Conservation (phyloP, 2,329 filamentous ascomycete genomes). For the Plectosphaerella sp. region DNA sequence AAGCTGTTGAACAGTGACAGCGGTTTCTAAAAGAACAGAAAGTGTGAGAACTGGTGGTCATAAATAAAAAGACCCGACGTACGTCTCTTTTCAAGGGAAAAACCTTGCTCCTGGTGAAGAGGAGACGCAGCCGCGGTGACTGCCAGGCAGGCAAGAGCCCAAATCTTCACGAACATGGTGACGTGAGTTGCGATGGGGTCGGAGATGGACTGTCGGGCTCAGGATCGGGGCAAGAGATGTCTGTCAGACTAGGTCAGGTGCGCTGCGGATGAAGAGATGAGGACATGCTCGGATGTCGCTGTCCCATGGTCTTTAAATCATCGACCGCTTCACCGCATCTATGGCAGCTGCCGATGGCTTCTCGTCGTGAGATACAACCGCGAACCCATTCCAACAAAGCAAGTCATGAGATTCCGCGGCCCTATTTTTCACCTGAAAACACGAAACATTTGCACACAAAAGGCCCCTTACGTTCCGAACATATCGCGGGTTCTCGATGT, state of each 20-base stretch:
- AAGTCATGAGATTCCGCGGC: not conserved
- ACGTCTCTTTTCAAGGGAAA: constrained; percentile 21
- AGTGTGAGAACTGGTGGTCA: not conserved
- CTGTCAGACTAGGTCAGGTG: too few species aligned
- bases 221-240: not conserved
- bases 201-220: not conserved
- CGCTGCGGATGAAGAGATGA: too few species aligned
- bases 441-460: too few species aligned
- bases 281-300: not conserved
- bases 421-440: too few species aligned
- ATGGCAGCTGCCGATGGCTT: not conserved
- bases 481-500: too few species aligned
- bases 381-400: not conserved
- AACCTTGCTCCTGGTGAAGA: constrained; percentile 1
- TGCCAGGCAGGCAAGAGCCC: constrained; percentile 7
- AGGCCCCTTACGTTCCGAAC: too few species aligned
- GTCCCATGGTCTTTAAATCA: not conserved
- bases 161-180: constrained; percentile 8
- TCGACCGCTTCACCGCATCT: not conserved
- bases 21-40: constrained; percentile 1
- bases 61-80: not conserved
- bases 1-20: constrained; percentile 26
- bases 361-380: not conserved
- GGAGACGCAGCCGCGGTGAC: constrained; percentile 9
- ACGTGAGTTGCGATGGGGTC: not conserved